Base-by-base conservation (phyloP, 2,329 filamentous ascomycete species). In the Talaromyces sp. region DNA sequence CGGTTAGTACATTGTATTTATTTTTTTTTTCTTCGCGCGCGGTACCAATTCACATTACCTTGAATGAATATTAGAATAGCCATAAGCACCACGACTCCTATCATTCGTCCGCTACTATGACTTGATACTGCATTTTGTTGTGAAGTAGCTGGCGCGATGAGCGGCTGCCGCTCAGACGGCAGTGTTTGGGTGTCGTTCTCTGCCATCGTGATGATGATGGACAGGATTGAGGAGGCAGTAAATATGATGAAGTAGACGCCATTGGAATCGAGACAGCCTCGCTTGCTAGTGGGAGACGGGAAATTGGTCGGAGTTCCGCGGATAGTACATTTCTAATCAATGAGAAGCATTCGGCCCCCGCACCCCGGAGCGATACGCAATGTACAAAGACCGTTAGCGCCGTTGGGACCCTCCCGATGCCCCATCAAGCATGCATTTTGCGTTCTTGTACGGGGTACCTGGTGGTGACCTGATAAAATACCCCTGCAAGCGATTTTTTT, bases 31-130 rank as follows among this genome's bases (percentile, higher is more conserved):
- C n/a, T n/a, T n/a, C n/a, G n/a, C n/a, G n/a, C n/a, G n/a, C n/a
- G n/a, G 11, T 14, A 22, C 14, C 27, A 37, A 10, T 11, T 3
- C 13, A 22, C 10, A 17, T 22, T 13, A 67, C 65, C 52, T 47
- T 63, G 63, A 39, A 67, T 65, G 20, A 67, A 60, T 13, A 68
- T 57, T 1, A 66, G 49, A n/a, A 63, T 36, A 14, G 62, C 67
- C 51, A 73, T 65, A 24, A 58, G 54, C 20, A 55, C 14, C 10
- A 50, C 46, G 20, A 62, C 59, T n/a, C 42, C 47, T 39, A 55
- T 30, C n/a, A 55, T 62, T 17, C 64, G 49, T 3, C 39, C 20
- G 19, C 54, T 30, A 42, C 54, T 56, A 10, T 61, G 9, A 16
- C 14, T 22, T 13, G 19, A 14, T 6, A 19, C 36, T 22, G 47